Evolutionary conservation across 345 rosid genomes (phyloP), one percentile per base, ranked within the genome.

Genomic region (Carallia brachiata): DNA sequence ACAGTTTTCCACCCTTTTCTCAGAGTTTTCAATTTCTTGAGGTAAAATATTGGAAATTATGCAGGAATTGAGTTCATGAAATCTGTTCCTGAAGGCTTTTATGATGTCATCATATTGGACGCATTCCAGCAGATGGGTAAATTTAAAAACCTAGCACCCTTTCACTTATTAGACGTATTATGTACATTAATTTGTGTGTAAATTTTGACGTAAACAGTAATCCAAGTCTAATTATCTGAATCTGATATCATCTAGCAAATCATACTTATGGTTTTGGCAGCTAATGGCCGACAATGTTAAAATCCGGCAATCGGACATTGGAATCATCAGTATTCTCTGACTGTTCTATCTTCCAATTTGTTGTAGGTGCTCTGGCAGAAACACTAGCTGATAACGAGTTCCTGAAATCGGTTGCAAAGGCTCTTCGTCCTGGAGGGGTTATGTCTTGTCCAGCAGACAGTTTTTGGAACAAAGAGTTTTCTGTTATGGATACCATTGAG

Each of bases 51-150:
- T 12, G 50, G 50, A 44, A 44, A 12, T 36, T 8, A 6, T 19
- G 52, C 62, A 74, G 73, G 78, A 58, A 39, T 67, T 57, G 70
- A 59, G 39, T 67, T 63, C 73, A 13, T 75, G 70, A 75, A 71
- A 61, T 50, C 48, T 18, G 47, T 63, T 64, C 65, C 73, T 18
- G 9, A 63, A 44, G 76, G 73, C 40, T 67, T 70, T 8, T 75
- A 71, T 36, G 76, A 74, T 67, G 73, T 36, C 4, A 74, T 78
- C 65, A 66, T 74, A 54, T n/a, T 78, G 62, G 82, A 74, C 44
- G 82, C 82, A 61, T 74, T 78, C 36, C 60, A 54, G n/a, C 50
- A 52, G 36, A 37, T 77, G 60, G 76, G 80, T 77, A 77, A 19
- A 55, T 1, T 30, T 7, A 9, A 27, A 23, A 23, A 23, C 23